Evolutionary conservation across 2,329 filamentous ascomycete genomes (phyloP).

Genomic region (Thielaviopsis populi): DNA sequence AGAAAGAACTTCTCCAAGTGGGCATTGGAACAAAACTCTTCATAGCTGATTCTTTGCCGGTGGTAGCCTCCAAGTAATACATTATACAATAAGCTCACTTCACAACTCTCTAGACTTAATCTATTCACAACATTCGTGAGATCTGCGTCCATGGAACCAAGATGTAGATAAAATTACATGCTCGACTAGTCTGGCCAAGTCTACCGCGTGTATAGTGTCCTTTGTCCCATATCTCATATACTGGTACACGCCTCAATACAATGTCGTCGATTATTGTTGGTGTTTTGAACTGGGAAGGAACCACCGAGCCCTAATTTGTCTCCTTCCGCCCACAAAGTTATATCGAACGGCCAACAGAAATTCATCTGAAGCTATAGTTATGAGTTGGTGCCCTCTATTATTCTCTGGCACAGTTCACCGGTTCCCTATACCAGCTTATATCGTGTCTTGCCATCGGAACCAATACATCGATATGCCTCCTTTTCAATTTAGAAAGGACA

Average conservation of each 20-base stretch:
- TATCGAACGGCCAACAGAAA: too few species aligned
- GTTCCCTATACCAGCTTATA: neutral
- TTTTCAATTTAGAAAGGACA: neutral
- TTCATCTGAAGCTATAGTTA: neutral
- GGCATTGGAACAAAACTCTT: constrained; percentile 33
- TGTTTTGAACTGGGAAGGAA: neutral
- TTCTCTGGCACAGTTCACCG: neutral
- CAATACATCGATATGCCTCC: neutral
- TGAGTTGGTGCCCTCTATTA: too few species aligned
- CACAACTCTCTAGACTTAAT: neutral
- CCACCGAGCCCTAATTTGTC: neutral
- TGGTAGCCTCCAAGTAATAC: neutral
- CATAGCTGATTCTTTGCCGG: neutral
- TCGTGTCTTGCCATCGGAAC: neutral
- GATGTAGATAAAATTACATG: neutral
- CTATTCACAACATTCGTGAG: too few species aligned
- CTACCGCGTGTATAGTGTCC: neutral
- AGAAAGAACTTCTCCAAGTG: constrained; percentile 66
- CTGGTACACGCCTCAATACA: neutral
- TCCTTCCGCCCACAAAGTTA: constrained; percentile 1
- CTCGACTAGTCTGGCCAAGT: neutral
- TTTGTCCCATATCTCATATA: neutral
- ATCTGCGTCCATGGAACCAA: too few species aligned
- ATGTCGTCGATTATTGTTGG: neutral
- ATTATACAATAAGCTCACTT: neutral